Evolutionary conservation across 2,329 filamentous ascomycete species (phyloP).

Genomic region (Fusarium verrucosum): DNA sequence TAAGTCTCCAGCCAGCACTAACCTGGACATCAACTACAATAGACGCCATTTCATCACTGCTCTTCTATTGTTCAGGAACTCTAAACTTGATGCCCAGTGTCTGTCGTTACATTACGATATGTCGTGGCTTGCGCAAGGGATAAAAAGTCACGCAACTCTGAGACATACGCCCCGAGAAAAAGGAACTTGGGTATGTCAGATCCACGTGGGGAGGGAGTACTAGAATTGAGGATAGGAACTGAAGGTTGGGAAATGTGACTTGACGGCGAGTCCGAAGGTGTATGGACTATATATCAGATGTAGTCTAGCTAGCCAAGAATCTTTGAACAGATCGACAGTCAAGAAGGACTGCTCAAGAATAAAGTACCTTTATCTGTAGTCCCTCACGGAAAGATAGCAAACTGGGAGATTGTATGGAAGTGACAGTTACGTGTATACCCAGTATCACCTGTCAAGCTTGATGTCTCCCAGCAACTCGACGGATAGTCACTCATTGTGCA

Average conservation of each 20-base stretch:
- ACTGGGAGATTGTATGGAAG: not conserved
- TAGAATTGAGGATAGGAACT: not conserved
- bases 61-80: not conserved
- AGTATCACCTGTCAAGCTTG: slow-evolving; percentile 19
- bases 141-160: slow-evolving; percentile 9
- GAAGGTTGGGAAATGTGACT: not conserved
- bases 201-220: slow-evolving; percentile 27
- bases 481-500: not conserved
- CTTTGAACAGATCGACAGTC: not conserved
- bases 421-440: not conserved
- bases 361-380: not conserved
- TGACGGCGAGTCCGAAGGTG: not conserved
- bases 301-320: not conserved
- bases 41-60: not conserved
- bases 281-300: not conserved
- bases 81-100: not conserved
- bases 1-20: not conserved
- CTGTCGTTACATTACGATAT: slow-evolving; percentile 20
- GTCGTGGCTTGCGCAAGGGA: slow-evolving; percentile 32
- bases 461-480: slow-evolving; percentile 11
- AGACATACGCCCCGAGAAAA: slow-evolving; percentile 24
- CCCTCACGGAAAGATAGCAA: not conserved
- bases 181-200: slow-evolving; percentile 18
- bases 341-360: not conserved
- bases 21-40: not conserved